Conservation (phyloP, 345 rosid genomes). For the Eucalyptus microcorys region DNA sequence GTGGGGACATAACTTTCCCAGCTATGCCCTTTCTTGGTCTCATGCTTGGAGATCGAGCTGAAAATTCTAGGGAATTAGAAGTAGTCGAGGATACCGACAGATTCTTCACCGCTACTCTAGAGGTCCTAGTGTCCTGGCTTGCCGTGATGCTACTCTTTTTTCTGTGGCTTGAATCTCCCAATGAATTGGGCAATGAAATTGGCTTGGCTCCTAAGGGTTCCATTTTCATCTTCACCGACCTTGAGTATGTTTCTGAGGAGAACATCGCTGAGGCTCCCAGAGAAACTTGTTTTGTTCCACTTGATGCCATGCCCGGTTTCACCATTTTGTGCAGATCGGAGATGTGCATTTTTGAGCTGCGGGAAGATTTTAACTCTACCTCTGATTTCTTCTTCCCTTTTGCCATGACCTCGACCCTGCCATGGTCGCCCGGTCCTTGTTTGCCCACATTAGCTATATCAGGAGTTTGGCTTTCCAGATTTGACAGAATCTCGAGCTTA, state of each 20-base stretch:
- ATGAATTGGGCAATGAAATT: not conserved
- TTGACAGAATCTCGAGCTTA: not conserved
- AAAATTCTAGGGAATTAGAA: not conserved
- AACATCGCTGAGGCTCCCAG: not conserved
- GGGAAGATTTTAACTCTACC: constrained; percentile 1
- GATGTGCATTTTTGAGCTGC: constrained; percentile 1
- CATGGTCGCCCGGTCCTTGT: not conserved
- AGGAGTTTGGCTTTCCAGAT: not conserved
- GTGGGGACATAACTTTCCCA: constrained; percentile 9
- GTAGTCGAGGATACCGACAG: not conserved
- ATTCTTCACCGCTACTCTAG: not conserved
- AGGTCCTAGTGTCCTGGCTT: not conserved
- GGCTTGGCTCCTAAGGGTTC: not conserved
- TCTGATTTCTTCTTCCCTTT: not conserved
- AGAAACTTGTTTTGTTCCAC: not conserved
- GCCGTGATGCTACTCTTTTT: not conserved
- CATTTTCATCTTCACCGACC: not conserved
- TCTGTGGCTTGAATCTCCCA: not conserved
- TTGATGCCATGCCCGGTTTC: not conserved
- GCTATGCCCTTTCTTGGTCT: constrained; percentile 10
- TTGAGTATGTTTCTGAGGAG: not conserved
- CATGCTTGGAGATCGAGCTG: constrained; percentile 5
- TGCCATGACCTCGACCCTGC: not conserved
- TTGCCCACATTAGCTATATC: not conserved
- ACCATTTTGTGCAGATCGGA: not conserved